Percentiles rank a stretch among this genome's conserved stretches.
Evolutionary conservation across 257 asterid genomes (phyloP).

Genomic region (Gynochthodes officinalis): DNA sequence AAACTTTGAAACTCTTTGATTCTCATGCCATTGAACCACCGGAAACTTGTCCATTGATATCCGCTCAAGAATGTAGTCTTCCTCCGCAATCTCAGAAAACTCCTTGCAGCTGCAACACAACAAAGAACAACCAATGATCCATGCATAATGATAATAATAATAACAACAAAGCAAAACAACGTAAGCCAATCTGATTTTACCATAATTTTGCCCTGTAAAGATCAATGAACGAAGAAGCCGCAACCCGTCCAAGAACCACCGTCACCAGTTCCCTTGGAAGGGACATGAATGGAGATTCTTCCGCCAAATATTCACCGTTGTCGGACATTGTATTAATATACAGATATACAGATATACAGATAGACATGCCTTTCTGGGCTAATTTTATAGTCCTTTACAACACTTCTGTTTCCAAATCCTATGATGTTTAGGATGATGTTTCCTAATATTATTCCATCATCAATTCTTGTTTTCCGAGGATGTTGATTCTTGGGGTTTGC

Average conservation of each 20-base stretch:
- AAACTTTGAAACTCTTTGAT: not conserved
- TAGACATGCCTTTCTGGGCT: no score
- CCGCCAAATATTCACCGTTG: no score
- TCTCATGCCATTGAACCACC: conserved; percentile 13
- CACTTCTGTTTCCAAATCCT: no score
- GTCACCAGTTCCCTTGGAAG: conserved; percentile 13
- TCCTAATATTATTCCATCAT: no score
- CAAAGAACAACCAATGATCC: not conserved
- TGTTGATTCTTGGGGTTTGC: no score
- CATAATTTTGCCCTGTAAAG: conserved; percentile 15
- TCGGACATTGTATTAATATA: no score
- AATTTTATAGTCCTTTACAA: no score
- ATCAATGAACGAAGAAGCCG: conserved; percentile 17
- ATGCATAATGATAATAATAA: no score
- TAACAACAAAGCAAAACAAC: not conserved
- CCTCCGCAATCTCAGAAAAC: conserved; percentile 17
- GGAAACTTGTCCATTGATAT: conserved; percentile 21
- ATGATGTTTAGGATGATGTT: no score
- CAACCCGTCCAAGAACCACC: conserved; percentile 24
- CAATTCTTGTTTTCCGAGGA: no score
- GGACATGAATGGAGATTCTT: not conserved
- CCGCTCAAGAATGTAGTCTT: conserved; percentile 6
- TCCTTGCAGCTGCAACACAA: conserved; percentile 23
- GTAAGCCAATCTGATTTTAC: not conserved
- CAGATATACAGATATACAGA: no score